Percentiles rank a stretch among this genome's conserved stretches.
These are phyloP conservation scores for Bonia amplexicaulis DNA, from an alignment of 176 grass and related monocot species.

Conservation along the genomic window DNA sequence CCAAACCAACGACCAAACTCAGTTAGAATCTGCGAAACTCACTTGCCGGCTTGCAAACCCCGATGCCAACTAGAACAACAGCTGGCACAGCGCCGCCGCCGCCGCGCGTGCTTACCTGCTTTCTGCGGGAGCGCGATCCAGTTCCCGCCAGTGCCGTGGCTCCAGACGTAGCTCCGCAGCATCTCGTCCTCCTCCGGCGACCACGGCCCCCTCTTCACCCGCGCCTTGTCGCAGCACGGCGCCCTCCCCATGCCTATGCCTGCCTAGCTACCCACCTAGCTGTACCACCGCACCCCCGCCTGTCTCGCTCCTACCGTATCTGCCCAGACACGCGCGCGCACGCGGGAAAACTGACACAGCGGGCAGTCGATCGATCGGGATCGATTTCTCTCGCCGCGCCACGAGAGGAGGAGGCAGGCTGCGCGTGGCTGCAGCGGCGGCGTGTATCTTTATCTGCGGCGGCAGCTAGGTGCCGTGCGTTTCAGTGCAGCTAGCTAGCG, in stretches of 20 bases:
- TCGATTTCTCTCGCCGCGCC: not conserved
- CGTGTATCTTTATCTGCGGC: too few relatives aligned
- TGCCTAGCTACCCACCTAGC: not conserved
- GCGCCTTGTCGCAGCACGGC: conserved; percentile 92
- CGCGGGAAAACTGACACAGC: not conserved
- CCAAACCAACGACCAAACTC: not conserved
- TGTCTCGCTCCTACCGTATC: not conserved
- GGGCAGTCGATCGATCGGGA: too few relatives aligned
- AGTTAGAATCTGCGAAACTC: not conserved
- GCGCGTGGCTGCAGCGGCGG: too few relatives aligned
- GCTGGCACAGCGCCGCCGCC: too few relatives aligned
- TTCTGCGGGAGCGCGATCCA: conserved; percentile 93
- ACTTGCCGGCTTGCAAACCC: not conserved
- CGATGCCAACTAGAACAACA: not conserved
- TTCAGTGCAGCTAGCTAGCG: too few relatives aligned
- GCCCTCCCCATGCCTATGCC: conserved; percentile 72
- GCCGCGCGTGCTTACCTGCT: conserved; percentile 51
- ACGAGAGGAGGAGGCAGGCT: not conserved
- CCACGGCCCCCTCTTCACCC: conserved; percentile 88
- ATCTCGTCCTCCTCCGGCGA: conserved; percentile 84
- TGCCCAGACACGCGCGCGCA: not conserved
- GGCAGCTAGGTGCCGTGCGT: too few relatives aligned
- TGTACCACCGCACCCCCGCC: not conserved
- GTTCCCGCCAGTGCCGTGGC: conserved; percentile 67
- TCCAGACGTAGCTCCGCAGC: conserved; percentile 62